Base-by-base conservation (phyloP, 1,284 basidiomycete genomes). In the Leccinum fallax region DNA sequence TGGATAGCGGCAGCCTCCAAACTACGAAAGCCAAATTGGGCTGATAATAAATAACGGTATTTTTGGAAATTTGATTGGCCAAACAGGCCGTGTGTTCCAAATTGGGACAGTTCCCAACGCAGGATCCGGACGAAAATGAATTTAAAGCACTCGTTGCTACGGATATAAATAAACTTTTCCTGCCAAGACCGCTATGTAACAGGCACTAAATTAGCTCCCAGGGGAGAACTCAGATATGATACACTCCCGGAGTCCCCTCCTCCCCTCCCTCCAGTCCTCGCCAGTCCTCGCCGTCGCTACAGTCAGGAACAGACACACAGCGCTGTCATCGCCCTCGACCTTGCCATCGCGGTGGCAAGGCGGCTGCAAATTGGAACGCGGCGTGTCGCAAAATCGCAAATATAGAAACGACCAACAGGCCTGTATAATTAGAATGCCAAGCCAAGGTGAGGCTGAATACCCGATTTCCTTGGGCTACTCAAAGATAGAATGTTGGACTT, bases 401-500 rank as follows among this genome's bases (percentile, higher is more conserved):
- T 64, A 59, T 71, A 69, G 71, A 60, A 36, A 54, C 26, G 58
- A 61, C 55, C 56, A 58, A 65, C 56, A 48, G 46, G 46, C 10
- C n/a, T 52, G 67, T 74, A 74, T 64, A 74, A 63, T 74, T 74
- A 74, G 73, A 77, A 77, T 55, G 73, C 73, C 73, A 74, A 74
- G 73, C 75, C 73, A 74, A 76, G 57, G 69, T 71, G 75, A 77
- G 72, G 72, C 75, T 71, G 69, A 76, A 63, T 65, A 71, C 62
- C 72, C 75, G 75, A 76, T 52, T 48, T 48, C 54, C 61, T 57
- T 63, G 64, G 64, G 60, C 61, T 64, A 60, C 63, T 72, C 73
- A 74, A 74, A 77, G 76, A 74, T 77, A 77, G 73, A 76, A 76
- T 67, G 65, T 76, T 77, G 69, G 62, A 74, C 73, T 74, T 74